Evolutionary conservation across 2,329 filamentous ascomycete genomes (phyloP).

Genomic region (Nemania abortiva): DNA sequence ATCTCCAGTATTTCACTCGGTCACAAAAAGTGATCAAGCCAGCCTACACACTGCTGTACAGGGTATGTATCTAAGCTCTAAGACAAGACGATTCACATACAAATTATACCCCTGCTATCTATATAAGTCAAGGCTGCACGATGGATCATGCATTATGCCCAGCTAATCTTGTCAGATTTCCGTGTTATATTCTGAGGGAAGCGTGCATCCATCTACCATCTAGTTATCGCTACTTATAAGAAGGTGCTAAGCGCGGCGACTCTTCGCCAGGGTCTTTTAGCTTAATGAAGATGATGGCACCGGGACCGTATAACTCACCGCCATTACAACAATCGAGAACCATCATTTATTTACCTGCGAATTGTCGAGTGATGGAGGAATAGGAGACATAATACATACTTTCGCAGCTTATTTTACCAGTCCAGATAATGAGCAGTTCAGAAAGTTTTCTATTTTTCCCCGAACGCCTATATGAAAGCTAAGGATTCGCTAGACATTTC

Average conservation of each 20-base stretch:
- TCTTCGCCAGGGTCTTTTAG: too few relatives aligned
- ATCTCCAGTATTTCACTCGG: not conserved
- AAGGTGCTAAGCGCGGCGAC: too few relatives aligned
- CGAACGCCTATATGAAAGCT: not conserved
- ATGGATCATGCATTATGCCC: slow-evolving; percentile 10
- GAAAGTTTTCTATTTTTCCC: not conserved
- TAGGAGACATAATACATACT: not conserved
- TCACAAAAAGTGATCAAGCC: not conserved
- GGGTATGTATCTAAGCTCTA: not conserved
- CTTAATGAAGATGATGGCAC: too few relatives aligned
- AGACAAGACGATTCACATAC: too few relatives aligned
- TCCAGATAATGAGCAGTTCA: not conserved
- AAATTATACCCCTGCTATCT: slow-evolving; percentile 3
- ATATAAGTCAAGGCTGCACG: not conserved
- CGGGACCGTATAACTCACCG: not conserved
- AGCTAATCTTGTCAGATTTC: slow-evolving; percentile 1
- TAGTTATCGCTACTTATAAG: too few relatives aligned
- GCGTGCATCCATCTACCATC: not conserved
- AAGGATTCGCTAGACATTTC: too few relatives aligned
- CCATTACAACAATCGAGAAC: not conserved
- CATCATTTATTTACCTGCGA: not conserved
- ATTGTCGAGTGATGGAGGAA: not conserved
- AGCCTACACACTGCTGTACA: not conserved
- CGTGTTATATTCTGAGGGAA: slow-evolving; percentile 10
- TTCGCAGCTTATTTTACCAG: not conserved